Evolutionary conservation across 192 early-diverging fungal genomes (phyloP).

Genomic region (Chytriomyces sp.): DNA sequence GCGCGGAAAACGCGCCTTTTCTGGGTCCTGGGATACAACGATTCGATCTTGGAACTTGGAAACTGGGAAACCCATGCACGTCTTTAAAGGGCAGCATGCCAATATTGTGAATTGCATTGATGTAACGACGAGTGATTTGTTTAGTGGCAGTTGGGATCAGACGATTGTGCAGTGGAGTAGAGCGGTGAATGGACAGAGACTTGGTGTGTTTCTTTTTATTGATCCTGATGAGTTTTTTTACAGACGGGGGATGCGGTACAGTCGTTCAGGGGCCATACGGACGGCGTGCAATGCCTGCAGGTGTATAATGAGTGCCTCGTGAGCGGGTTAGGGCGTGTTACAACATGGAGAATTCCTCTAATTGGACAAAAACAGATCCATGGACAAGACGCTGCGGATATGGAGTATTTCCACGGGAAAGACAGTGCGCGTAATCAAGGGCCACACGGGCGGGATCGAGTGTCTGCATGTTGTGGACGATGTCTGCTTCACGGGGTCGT

Average conservation of each 20-base stretch:
- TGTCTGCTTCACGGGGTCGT: constrained; percentile 57
- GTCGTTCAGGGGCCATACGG: constrained; percentile 53
- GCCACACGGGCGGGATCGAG: constrained; percentile 57
- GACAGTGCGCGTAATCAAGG: constrained; percentile 43
- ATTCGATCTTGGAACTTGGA: constrained; percentile 57
- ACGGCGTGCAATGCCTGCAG: constrained; percentile 62
- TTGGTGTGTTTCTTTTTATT: background rate
- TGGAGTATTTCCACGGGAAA: constrained; percentile 52
- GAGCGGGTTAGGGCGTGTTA: constrained; percentile 39
- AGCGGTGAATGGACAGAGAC: constrained; percentile 38
- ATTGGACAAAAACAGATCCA: constrained; percentile 41
- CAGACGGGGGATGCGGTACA: constrained; percentile 59
- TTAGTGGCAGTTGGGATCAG: constrained; percentile 60
- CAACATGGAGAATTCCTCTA: background rate
- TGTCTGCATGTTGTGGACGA: constrained; percentile 46
- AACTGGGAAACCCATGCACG: constrained; percentile 57
- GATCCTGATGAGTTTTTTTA: background rate
- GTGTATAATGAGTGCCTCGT: constrained; percentile 42
- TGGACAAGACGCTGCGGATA: constrained; percentile 60
- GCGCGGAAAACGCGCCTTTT: constrained; percentile 53
- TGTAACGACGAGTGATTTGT: constrained; percentile 58
- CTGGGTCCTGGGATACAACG: constrained; percentile 59
- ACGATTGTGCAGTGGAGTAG: constrained; percentile 62
- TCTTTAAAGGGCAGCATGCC: constrained; percentile 57
- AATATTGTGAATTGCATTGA: constrained; percentile 63